Percentiles rank a stretch among this genome's conserved stretches.
Conservation (phyloP, 192 early-diverging fungal species). For the Coemansia sp. region DNA sequence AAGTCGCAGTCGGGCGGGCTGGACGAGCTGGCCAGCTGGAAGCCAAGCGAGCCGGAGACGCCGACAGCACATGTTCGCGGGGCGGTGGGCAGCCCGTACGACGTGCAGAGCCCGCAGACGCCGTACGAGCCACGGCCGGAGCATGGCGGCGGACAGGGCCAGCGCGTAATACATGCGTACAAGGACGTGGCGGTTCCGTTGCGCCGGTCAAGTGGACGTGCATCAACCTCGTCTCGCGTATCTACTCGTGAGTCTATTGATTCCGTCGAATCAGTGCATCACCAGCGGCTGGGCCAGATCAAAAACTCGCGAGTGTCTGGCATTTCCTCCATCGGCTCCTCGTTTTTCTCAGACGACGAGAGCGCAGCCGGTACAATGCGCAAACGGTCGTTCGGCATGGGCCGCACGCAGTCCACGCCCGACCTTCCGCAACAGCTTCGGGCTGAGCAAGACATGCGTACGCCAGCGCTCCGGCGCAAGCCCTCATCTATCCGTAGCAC, state of each 20-base stretch:
- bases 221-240: constrained; percentile 1
- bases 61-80: background rate
- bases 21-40: constrained; percentile 8
- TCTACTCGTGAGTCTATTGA: background rate
- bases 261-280: constrained; percentile 8
- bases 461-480: constrained; percentile 8
- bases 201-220: constrained; percentile 27
- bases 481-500: constrained; percentile 17
- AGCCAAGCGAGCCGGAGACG: constrained; percentile 13
- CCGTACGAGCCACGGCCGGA: constrained; percentile 52
- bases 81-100: constrained; percentile 32
- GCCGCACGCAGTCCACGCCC: constrained; percentile 32
- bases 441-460: constrained; percentile 7
- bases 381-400: constrained; percentile 10
- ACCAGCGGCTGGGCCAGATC: constrained; percentile 18
- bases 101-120: constrained; percentile 42
- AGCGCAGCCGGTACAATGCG: constrained; percentile 8
- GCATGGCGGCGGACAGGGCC: constrained; percentile 23
- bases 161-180: constrained; percentile 46
- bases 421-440: constrained; percentile 23
- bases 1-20: constrained; percentile 20
- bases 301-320: constrained; percentile 27
- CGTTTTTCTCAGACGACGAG: constrained; percentile 51
- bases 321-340: constrained; percentile 44
- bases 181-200: constrained; percentile 45